Percentiles rank a stretch among this genome's conserved stretches.
Conservation (phyloP, 106 monocot species). For the Xerophyta viscosa region DNA sequence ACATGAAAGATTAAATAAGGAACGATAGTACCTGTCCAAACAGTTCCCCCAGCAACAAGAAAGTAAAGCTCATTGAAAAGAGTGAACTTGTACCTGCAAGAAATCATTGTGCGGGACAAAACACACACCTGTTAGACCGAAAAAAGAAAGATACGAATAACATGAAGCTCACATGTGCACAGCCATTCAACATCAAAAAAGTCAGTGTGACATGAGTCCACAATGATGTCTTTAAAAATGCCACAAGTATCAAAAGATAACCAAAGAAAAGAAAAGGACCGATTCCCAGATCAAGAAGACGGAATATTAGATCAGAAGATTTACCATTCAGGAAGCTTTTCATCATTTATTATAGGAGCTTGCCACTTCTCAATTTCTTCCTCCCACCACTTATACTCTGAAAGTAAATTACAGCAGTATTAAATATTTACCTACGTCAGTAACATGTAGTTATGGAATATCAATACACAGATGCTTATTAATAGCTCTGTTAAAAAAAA, state of each 20-base stretch:
- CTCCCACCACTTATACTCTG: slow-evolving; percentile 95
- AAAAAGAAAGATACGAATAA: too few relatives aligned
- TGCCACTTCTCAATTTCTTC: slow-evolving; percentile 99
- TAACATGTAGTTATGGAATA: not conserved
- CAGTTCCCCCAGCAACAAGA: slow-evolving; percentile 34
- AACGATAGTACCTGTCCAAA: slow-evolving; percentile 29
- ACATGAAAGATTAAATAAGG: not conserved
- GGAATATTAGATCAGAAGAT: too few relatives aligned
- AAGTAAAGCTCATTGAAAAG: slow-evolving; percentile 42
- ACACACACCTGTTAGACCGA: too few relatives aligned
- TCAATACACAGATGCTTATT: not conserved
- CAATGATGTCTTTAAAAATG: too few relatives aligned
- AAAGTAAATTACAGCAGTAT: not conserved
- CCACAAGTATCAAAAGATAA: too few relatives aligned
- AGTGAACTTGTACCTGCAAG: slow-evolving; percentile 39
- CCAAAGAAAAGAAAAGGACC: too few relatives aligned
- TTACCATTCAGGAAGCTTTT: slow-evolving; percentile 93
- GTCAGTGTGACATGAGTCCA: too few relatives aligned
- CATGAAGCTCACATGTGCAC: too few relatives aligned
- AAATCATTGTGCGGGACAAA: too few relatives aligned
- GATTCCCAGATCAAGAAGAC: too few relatives aligned
- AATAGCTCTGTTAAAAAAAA: not conserved
- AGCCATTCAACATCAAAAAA: too few relatives aligned
- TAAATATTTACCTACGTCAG: slow-evolving; percentile 1
- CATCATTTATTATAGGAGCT: slow-evolving; percentile 74